phyloP scores from a whole-genome alignment of 768 basidiomycete genomes.

The Phaeotremella fagi region DNA sequence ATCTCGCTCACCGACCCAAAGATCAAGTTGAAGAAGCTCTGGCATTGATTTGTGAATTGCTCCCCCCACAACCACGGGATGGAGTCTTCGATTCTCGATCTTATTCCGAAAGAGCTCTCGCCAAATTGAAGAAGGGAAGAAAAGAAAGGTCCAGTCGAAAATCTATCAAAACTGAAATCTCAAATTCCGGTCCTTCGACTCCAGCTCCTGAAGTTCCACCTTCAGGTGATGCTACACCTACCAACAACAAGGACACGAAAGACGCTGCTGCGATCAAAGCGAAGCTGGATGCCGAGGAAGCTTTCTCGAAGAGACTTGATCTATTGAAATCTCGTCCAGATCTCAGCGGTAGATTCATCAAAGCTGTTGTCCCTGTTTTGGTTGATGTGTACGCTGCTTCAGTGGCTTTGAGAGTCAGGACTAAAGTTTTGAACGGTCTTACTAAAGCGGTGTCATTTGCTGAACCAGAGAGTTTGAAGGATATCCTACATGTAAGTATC shows the following conservation, averaged over 20 bases:
- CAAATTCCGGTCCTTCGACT: constrained; percentile 33
- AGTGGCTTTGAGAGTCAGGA: constrained; percentile 77
- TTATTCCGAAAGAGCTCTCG: constrained; percentile 80
- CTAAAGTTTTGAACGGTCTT: constrained; percentile 80
- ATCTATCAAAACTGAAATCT: constrained; percentile 17
- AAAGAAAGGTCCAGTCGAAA: constrained; percentile 4
- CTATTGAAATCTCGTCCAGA: constrained; percentile 64
- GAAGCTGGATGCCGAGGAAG: constrained; percentile 51
- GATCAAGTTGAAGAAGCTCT: constrained; percentile 95
- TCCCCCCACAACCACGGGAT: constrained; percentile 77
- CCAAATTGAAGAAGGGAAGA: constrained; percentile 60
- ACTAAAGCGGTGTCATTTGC: constrained; percentile 88
- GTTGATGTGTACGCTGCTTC: constrained; percentile 99
- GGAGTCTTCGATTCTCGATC: constrained; percentile 90
- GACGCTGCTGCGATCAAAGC: constrained; percentile 20
- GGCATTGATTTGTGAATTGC: constrained; percentile 78
- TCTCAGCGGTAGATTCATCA: constrained; percentile 81
- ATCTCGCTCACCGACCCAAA: constrained; percentile 90
- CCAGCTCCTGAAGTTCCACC: constrained; percentile 43
- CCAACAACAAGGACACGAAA: background rate
- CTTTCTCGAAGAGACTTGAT: constrained; percentile 59
- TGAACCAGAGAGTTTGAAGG: constrained; percentile 67
- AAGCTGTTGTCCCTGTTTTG: constrained; percentile 82
- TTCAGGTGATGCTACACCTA: constrained; percentile 3
- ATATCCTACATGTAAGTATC: constrained; percentile 67